phyloP scores from a whole-genome alignment of 768 basidiomycete species.

The Termitomyces sp. region DNA sequence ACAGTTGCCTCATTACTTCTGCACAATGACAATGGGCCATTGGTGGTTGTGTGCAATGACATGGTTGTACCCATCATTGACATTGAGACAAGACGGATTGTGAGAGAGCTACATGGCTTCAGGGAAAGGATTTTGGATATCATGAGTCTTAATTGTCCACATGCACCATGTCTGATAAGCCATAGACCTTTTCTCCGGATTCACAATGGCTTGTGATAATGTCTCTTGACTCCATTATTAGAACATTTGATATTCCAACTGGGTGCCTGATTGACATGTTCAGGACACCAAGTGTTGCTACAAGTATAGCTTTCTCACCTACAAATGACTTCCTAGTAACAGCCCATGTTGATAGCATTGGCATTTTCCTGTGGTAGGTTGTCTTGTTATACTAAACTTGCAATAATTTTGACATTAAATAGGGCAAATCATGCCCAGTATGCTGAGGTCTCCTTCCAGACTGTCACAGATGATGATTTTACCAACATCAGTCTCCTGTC shows the following conservation, averaged over 20 bases:
- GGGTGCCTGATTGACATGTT: constrained; percentile 91
- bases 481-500: constrained; percentile 70
- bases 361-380: constrained; percentile 85
- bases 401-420: constrained; percentile 1
- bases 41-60: constrained; percentile 85
- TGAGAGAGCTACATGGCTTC: constrained; percentile 85
- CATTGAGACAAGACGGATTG: constrained; percentile 81
- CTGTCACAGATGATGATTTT: constrained; percentile 72
- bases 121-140: constrained; percentile 84
- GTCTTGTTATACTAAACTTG: neutral
- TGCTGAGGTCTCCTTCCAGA: constrained; percentile 74
- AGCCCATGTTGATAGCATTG: constrained; percentile 89
- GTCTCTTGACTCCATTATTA: constrained; percentile 85
- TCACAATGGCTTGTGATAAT: constrained; percentile 89
- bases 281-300: constrained; percentile 80
- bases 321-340: constrained; percentile 95
- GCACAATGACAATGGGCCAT: constrained; percentile 79
- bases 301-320: constrained; percentile 89
- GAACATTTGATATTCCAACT: constrained; percentile 95
- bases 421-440: constrained; percentile 98
- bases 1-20: constrained; percentile 64
- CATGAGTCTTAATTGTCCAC: constrained; percentile 35
- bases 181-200: constrained; percentile 89
- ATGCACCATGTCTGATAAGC: neutral
- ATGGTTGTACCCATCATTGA: constrained; percentile 81